Conservation (phyloP, 192 early-diverging fungal genomes). For the Diversispora eburnea region DNA sequence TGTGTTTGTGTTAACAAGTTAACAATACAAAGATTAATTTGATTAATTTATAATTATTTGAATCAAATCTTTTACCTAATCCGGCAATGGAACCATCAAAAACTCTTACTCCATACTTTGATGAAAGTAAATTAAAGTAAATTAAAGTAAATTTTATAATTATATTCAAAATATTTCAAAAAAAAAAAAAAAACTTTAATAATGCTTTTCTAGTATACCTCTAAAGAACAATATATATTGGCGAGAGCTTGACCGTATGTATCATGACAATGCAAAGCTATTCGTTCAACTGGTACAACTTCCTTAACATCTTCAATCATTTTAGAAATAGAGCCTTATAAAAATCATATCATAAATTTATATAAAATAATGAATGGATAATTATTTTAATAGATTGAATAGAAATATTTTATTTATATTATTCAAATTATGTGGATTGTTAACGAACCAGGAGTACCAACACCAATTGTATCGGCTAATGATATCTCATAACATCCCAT, state of each 20-base stretch:
- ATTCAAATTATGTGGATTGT: neutral
- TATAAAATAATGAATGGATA: too few species aligned
- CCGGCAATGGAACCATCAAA: slow-evolving; percentile 94
- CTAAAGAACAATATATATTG: slow-evolving; percentile 80
- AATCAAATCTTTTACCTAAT: slow-evolving; percentile 49
- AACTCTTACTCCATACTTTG: slow-evolving; percentile 77
- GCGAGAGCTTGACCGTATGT: slow-evolving; percentile 96
- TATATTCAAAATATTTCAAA: neutral
- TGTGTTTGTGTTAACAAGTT: too few species aligned
- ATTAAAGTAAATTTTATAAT: neutral
- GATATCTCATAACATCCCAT: slow-evolving; percentile 98
- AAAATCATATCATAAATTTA: neutral
- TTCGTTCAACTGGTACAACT: slow-evolving; percentile 66
- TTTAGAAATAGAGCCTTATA: slow-evolving; percentile 47
- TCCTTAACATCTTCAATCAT: slow-evolving; percentile 70
- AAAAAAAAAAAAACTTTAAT: neutral
- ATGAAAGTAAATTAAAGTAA: neutral
- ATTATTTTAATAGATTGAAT: too few species aligned
- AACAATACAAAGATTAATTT: neutral
- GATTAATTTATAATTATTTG: neutral
- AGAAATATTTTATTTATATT: slow-evolving; percentile 1
- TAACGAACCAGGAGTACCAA: slow-evolving; percentile 64
- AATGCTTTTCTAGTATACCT: slow-evolving; percentile 36
- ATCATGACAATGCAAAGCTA: slow-evolving; percentile 95
- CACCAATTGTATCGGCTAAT: slow-evolving; percentile 94